Base-by-base conservation (phyloP, 495 filamentous ascomycete genomes). In the Penicillium psychrofluorescens region DNA sequence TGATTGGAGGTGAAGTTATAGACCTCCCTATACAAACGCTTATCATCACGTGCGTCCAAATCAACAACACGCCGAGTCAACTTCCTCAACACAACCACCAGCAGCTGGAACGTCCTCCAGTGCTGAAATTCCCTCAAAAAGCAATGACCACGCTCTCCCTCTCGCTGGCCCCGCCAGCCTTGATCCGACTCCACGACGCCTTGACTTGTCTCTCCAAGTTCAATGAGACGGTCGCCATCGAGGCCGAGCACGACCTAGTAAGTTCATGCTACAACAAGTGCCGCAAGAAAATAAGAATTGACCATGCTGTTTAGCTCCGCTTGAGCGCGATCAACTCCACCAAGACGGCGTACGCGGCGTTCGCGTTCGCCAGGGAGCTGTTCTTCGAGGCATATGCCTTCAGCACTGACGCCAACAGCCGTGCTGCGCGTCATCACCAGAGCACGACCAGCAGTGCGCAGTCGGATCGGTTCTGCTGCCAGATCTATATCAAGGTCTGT, bases 171-270 rank as follows among this genome's bases (percentile, higher is more conserved):
- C 87, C 90, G 29, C 77, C 84, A 40, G 85, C 85, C 8, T 73
- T 91, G 14, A 68, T 77, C 27, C 77, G 76, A 43, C 63, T 98
- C 12, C 88, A 96, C 54, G 88, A 96, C 62, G 75, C 79, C 8
- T 74, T 98, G n/a, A 65, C 79, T 40, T 96, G 92, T 62, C 77
- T 98, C 27, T 75, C 81, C 38, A 97, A 92, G 68, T 97, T 97
- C 72, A 88, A 85, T 58, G 92, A 98, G 49, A 81, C 79, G 35
- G 85, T 97, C 8, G 85, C 82, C 27, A 72, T 98, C 33, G 92
- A 97, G 64, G 90, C 90, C 7, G 78, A 80, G 50, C 74, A 75
- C 35, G 79, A 88, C 53, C 74, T 80, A 61, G 85, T 92, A 73
- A 36, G 71, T 4, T 22, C 4, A 22, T 22, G 22, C 16, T 22